Conservation (phyloP, 139 green algal genomes). For the Ulvella scutata region DNA sequence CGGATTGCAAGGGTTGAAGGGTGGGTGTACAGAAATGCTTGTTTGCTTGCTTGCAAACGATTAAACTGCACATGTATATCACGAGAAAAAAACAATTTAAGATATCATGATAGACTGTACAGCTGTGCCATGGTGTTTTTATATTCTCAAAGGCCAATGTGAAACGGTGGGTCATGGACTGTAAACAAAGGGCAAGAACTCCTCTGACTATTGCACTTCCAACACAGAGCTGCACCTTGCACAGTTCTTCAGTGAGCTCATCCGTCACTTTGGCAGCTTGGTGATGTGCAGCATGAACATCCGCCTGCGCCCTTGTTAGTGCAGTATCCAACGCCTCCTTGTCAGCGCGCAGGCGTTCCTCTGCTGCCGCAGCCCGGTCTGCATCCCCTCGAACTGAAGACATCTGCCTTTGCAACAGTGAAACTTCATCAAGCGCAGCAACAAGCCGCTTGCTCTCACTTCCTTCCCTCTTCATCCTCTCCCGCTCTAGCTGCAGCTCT, state of each 20-base stretch:
- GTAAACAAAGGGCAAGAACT: background rate
- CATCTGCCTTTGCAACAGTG: background rate
- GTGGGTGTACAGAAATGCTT: too few relatives aligned
- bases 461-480: background rate
- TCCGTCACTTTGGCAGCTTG: background rate
- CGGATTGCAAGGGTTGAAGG: too few relatives aligned
- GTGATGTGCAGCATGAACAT: background rate
- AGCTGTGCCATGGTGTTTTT: background rate
- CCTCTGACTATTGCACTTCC: background rate
- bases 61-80: too few relatives aligned
- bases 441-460: background rate
- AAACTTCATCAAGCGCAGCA: background rate
- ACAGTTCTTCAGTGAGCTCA: background rate
- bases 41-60: too few relatives aligned
- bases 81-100: background rate
- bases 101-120: background rate
- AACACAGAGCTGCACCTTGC: background rate
- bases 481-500: background rate
- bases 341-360: background rate
- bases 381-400: background rate
- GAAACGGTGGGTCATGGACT: background rate
- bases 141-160: background rate
- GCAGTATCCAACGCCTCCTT: background rate
- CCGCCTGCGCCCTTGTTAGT: background rate
- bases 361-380: background rate